Evolutionary conservation across 441 rosid genomes (phyloP), one percentile per base, ranked within the genome.

Genomic region (Gossypium gossypioides): DNA sequence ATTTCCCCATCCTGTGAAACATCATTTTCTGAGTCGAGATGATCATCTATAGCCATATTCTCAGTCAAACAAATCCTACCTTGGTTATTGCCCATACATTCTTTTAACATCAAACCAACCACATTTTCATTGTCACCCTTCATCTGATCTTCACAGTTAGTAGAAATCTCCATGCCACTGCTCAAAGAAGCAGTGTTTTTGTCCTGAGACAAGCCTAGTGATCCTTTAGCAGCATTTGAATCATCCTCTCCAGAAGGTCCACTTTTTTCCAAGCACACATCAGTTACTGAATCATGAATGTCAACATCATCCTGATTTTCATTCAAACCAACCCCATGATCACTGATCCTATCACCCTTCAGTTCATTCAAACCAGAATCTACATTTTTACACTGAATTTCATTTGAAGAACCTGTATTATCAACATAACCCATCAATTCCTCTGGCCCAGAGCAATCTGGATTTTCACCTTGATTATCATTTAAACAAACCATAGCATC

Each of bases 101-200:
- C 62, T 37, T 46, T 74, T 29, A 60, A 5, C 42, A 16, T 59
- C 42, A 44, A 69, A 63, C 75, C 44, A 32, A n/a, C 75, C 62
- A 51, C 25, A 72, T 61, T 73, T 56, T 59, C 59, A 71, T 70
- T 29, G 6, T 62, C 57, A 22, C 62, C 71, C 21, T 2, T 65
- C 64, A 40, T 16, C 54, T 54, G 75, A 73, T 65, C 52, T 32
- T 50, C 57, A 57, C 24, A 40, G 9, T 54, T 60, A 19, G 2
- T 77, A 74, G 55, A 25, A 6, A 42, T 69, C 42, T 72, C 75
- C 15, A 55, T 19, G 29, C 69, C 22, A 74, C 62, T 37, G 52
- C 74, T 73, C 63, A 75, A 54, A 74, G 68, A 63, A 60, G 22
- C 72, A 77, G 55, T 63, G 74, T 71, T 79, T 72, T 70, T 72